phyloP scores from a whole-genome alignment of 345 rosid species.

The Pistacia atlantica region DNA sequence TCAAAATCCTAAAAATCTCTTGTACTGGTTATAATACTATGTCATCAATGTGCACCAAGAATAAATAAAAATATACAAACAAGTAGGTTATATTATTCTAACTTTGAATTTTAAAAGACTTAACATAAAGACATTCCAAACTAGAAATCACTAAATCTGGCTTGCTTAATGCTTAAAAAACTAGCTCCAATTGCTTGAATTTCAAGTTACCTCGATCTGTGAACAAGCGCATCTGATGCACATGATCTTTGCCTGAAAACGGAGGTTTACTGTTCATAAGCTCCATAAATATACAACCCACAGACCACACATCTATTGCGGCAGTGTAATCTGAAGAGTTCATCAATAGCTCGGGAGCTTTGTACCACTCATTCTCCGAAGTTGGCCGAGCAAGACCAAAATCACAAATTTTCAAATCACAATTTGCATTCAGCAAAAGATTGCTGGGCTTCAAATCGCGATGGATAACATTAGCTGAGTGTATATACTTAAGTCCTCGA shows the following conservation, averaged over 20 bases:
- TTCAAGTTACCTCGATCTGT: slow-evolving; percentile 76
- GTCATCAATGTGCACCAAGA: too few species aligned
- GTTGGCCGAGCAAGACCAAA: slow-evolving; percentile 93
- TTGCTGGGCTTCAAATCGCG: slow-evolving; percentile 96
- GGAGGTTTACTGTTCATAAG: slow-evolving; percentile 90
- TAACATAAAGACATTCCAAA: background rate
- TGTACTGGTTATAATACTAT: background rate
- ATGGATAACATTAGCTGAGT: slow-evolving; percentile 95
- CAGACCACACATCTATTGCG: slow-evolving; percentile 98
- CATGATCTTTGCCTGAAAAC: slow-evolving; percentile 93
- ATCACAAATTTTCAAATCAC: slow-evolving; percentile 92
- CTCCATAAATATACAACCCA: slow-evolving; percentile 97
- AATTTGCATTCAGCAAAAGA: slow-evolving; percentile 80
- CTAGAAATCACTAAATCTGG: background rate
- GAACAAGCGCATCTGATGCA: slow-evolving; percentile 91
- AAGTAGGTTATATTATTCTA: too few species aligned
- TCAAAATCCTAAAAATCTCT: slow-evolving; percentile 2
- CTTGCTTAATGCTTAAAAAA: background rate
- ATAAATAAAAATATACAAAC: too few species aligned
- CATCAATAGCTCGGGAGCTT: slow-evolving; percentile 93
- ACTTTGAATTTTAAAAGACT: background rate
- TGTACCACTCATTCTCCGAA: slow-evolving; percentile 94
- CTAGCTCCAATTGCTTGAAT: slow-evolving; percentile 3
- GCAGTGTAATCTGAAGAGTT: slow-evolving; percentile 91
- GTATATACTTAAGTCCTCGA: slow-evolving; percentile 92